These are phyloP conservation scores for Halocafeteria seosinensis DNA, from an alignment of 108 stramenopile genomes.

Conservation along the genomic window DNA sequence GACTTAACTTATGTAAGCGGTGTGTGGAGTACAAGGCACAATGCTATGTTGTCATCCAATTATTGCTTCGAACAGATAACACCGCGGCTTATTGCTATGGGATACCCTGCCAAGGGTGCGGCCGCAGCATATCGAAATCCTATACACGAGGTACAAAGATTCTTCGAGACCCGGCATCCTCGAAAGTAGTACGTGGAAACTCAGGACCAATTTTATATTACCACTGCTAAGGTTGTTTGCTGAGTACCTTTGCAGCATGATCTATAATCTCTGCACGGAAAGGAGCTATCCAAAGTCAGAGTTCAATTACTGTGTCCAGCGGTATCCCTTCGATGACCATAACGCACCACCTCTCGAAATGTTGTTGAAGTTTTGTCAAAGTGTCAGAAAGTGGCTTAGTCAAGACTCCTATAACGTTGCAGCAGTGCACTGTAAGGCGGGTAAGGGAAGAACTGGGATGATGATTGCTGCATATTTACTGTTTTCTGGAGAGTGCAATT, in stretches of 20 bases:
- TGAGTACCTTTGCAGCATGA: no score
- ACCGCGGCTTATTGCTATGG: conserved; percentile 20
- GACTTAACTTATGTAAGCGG: conserved; percentile 25
- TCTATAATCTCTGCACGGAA: conserved; percentile 41
- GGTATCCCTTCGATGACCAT: conserved; percentile 45
- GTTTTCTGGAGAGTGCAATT: conserved; percentile 3
- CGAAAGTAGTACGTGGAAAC: not conserved
- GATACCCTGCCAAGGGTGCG: conserved; percentile 16
- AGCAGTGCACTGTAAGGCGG: conserved; percentile 47
- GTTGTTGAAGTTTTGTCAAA: conserved; percentile 28
- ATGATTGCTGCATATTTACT: conserved; percentile 32
- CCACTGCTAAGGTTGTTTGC: not conserved
- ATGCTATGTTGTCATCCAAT: not conserved
- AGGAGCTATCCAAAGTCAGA: conserved; percentile 22
- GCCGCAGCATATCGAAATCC: conserved; percentile 38
- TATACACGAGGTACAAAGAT: conserved; percentile 29
- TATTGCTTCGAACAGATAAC: conserved; percentile 4
- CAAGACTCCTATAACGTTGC: conserved; percentile 27
- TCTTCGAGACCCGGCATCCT: conserved; percentile 21
- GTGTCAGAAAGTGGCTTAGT: conserved; percentile 27
- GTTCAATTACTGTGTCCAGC: conserved; percentile 8
- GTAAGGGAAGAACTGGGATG: conserved; percentile 43
- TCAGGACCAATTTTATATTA: not conserved
- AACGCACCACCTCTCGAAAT: conserved; percentile 34
- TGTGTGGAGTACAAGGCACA: not conserved